Evolutionary conservation across 2,329 filamentous ascomycete genomes (phyloP).

Genomic region (Cryphonectria carpinicola): DNA sequence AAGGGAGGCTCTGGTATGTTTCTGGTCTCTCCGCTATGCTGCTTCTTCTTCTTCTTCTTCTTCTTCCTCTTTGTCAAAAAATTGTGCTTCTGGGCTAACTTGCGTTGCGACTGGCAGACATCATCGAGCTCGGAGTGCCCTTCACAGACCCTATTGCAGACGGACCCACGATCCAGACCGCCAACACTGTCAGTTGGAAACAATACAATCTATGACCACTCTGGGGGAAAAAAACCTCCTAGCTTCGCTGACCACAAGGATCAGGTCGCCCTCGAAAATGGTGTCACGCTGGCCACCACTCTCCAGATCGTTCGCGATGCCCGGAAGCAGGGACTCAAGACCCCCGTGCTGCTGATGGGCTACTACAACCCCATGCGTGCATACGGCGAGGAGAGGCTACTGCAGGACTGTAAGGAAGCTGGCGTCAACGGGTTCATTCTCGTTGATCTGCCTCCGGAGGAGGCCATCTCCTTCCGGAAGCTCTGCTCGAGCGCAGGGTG

Average conservation of each 20-base stretch:
- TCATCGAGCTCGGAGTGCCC: slow-evolving; percentile 93
- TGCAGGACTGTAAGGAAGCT: slow-evolving; percentile 80
- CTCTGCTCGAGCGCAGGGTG: slow-evolving; percentile 78
- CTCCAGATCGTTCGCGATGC: slow-evolving; percentile 85
- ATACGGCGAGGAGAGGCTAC: slow-evolving; percentile 89
- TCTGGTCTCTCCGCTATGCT: background rate
- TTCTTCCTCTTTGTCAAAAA: too few relatives aligned
- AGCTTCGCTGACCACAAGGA: slow-evolving; percentile 17
- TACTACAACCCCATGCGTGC: slow-evolving; percentile 97
- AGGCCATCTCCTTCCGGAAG: slow-evolving; percentile 89
- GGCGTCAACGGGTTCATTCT: slow-evolving; percentile 97
- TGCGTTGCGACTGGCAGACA: slow-evolving; percentile 57
- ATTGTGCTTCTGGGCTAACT: slow-evolving; percentile 11
- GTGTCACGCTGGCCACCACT: slow-evolving; percentile 79
- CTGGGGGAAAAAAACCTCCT: background rate
- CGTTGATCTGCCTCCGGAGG: slow-evolving; percentile 92
- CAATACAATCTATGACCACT: background rate
- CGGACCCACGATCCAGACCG: slow-evolving; percentile 93
- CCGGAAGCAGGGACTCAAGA: slow-evolving; percentile 73
- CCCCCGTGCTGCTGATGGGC: slow-evolving; percentile 92
- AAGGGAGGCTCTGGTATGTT: slow-evolving; percentile 82
- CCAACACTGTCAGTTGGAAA: slow-evolving; percentile 72
- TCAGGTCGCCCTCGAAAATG: slow-evolving; percentile 76
- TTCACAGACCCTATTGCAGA: slow-evolving; percentile 99
- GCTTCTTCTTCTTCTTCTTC: too few relatives aligned